Percentiles rank a stretch among this genome's conserved stretches.
Conservation (phyloP, 2,329 filamentous ascomycete species). For the Cladosporium sp. region DNA sequence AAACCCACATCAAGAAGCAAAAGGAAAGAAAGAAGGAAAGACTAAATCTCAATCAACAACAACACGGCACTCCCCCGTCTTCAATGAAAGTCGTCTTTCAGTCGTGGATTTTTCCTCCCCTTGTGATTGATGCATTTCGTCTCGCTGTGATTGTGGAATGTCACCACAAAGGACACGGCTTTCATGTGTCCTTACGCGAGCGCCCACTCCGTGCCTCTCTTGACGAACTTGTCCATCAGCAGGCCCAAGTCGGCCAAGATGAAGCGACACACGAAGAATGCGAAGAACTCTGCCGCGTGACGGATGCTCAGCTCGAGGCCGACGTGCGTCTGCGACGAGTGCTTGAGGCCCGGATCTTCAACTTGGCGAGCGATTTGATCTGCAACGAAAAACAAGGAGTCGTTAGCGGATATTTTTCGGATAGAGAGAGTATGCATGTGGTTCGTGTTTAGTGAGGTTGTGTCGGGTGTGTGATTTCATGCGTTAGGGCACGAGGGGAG, state of each 20-base stretch:
- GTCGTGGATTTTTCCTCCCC: background rate
- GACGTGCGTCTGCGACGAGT: slow-evolving; percentile 91
- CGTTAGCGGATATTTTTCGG: background rate
- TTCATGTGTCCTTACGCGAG: slow-evolving; percentile 45
- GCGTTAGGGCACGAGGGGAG: background rate
- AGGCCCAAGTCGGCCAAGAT: slow-evolving; percentile 81
- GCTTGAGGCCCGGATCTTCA: slow-evolving; percentile 87
- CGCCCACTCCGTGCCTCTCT: slow-evolving; percentile 95
- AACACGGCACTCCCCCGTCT: background rate
- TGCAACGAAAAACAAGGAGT: slow-evolving; percentile 38
- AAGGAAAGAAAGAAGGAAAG: background rate
- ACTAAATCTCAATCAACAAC: background rate
- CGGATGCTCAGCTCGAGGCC: slow-evolving; percentile 90
- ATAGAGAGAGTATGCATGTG: background rate
- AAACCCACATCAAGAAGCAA: background rate
- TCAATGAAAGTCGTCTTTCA: background rate
- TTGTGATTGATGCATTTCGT: background rate
- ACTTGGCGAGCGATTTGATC: slow-evolving; percentile 96
- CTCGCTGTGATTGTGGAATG: background rate
- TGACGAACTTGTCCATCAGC: slow-evolving; percentile 94
- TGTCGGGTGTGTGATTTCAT: background rate
- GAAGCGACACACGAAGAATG: slow-evolving; percentile 93
- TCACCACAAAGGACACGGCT: too few relatives aligned
- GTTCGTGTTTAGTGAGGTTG: background rate
- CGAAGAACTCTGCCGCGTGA: slow-evolving; percentile 96